Evolutionary conservation across 139 green algal species (phyloP).

Genomic region (Closterium sp.): DNA sequence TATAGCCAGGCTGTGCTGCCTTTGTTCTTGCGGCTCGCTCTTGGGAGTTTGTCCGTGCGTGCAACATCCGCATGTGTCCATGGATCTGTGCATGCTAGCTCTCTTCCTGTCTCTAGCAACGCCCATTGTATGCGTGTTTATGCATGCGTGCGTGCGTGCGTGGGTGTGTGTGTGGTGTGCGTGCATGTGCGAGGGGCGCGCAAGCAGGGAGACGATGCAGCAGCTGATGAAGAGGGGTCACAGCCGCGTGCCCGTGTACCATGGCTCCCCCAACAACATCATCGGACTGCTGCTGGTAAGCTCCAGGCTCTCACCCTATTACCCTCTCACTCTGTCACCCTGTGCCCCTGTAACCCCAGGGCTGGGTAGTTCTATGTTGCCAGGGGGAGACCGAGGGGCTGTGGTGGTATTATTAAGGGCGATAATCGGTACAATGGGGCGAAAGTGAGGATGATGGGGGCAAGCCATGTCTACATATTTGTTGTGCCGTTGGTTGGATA

Average conservation of each 20-base stretch:
- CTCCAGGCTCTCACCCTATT: no score
- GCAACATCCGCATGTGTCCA: no score
- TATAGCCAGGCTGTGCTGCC: no score
- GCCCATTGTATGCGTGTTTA: slow-evolving; percentile 5
- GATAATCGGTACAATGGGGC: no score
- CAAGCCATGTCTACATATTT: no score
- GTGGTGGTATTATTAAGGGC: no score
- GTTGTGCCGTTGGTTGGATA: no score
- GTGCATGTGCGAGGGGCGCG: background rate
- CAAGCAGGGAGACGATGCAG: slow-evolving; percentile 43
- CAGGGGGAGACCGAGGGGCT: background rate
- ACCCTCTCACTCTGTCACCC: no score
- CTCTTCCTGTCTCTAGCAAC: background rate
- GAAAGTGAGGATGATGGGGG: no score
- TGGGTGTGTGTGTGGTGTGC: background rate
- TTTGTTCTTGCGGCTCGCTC: no score
- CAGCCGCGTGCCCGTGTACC: slow-evolving; percentile 52
- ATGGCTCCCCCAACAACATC: slow-evolving; percentile 23
- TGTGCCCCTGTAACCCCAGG: no score
- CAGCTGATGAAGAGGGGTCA: slow-evolving; percentile 42
- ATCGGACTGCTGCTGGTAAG: slow-evolving; percentile 44
- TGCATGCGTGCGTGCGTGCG: background rate
- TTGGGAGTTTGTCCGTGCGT: no score
- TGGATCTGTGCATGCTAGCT: background rate
- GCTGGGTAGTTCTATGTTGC: background rate